Percentiles rank a stretch among this genome's conserved stretches.
These are phyloP conservation scores for Diaporthe batatas DNA, from an alignment of 2,329 filamentous ascomycete species.

Conservation along the genomic window DNA sequence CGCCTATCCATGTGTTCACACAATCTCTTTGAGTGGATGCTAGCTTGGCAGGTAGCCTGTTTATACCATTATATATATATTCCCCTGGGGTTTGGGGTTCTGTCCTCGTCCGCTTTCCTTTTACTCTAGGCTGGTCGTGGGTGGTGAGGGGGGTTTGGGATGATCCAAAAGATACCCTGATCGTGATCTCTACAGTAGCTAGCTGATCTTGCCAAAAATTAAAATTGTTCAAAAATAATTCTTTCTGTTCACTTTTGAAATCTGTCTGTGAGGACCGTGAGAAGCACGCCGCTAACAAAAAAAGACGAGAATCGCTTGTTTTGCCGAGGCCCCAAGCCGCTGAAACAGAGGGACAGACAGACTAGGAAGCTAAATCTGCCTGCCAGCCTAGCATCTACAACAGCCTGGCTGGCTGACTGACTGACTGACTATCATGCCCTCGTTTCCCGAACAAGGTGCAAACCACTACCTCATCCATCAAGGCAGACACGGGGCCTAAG, in stretches of 20 bases:
- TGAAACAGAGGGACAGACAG: not conserved
- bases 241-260: too few species aligned
- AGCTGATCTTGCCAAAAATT: constrained; percentile 11
- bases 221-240: not conserved
- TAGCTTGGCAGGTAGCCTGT: constrained; percentile 45
- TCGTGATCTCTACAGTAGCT: constrained; percentile 32
- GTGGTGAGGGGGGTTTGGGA: constrained; percentile 13
- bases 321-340: not conserved
- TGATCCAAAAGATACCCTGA: constrained; percentile 24
- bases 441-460: too few species aligned
- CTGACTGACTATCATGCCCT: too few species aligned
- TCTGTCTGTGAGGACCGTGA: not conserved
- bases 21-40: constrained; percentile 26
- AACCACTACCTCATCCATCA: too few species aligned
- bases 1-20: constrained; percentile 39
- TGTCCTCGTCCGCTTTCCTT: constrained; percentile 33
- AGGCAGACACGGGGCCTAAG: too few species aligned
- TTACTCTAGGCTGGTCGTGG: constrained; percentile 2
- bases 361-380: not conserved
- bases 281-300: too few species aligned
- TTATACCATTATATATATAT: constrained; percentile 48
- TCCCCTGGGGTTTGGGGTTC: constrained; percentile 42
- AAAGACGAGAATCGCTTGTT: not conserved
- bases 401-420: not conserved
- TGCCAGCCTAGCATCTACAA: not conserved